Evolutionary conservation across 2,329 filamentous ascomycete species (phyloP), one percentile per base, ranked within the genome.

Genomic region (Microsporum audouinii): DNA sequence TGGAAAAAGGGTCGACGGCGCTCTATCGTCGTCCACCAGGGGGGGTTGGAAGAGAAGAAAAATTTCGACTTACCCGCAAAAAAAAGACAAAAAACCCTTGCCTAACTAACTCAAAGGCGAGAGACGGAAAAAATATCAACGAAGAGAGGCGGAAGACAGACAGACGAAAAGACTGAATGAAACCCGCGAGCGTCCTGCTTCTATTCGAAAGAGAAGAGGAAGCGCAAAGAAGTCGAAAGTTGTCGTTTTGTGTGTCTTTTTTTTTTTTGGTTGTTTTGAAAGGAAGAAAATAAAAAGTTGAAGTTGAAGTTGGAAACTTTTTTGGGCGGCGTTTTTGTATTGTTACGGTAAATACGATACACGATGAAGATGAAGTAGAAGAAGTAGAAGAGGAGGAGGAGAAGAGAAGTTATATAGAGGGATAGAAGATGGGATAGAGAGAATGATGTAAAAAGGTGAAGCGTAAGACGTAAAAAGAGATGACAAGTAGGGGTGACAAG

Each of bases 101-200:
- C 39, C 39, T 43, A 12, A 17, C 14, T 14, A 58, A 58, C n/a
- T 33, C 8, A 62, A 60, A 61, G 58, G 62, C 27, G 59, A 58
- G 49, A 58, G 47, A 36, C 47, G 23, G 36, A 27, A 47, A 51
- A 53, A 60, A 57, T 38, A 38, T 45, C 45, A 61, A 59, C n/a
- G 43, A n/a, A 47, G 23, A 29, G 53, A 45, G 56, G 63, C 62
- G 63, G 65, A 66, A 63, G 57, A 23, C 17, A 23, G 17, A 23
- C 45, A 58, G 64, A 63, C 63, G 62, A 63, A 45, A 34, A 61
- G 36, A 55, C 64, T 64, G 62, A 60, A 60, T 47, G 62, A 23
- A 23, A 65, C 62, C 64, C 65, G 65, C 65, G 64, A 64, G 65
- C 64, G 63, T 66, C 65, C 64, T 66, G 47, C 61, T 66, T 63